Evolutionary conservation across 495 filamentous ascomycete species (phyloP), one percentile per base, ranked within the genome.

Genomic region (Daldinia grandis): DNA sequence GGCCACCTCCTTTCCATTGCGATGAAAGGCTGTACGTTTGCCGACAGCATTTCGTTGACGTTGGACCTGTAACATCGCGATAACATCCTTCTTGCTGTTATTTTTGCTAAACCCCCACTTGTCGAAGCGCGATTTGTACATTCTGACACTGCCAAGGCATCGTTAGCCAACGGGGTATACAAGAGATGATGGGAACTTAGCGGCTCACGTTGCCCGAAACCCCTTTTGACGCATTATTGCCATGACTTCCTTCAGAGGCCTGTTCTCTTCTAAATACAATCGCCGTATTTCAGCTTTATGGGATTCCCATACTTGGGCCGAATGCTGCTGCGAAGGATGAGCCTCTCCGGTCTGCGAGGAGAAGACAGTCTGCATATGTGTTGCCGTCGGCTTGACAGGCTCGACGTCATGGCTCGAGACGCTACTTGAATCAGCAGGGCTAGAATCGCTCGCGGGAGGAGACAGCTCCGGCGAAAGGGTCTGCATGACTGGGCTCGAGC

Each of bases 61-160:
- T 54, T 80, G 77, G 40, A 79, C 70, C 59, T 78, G 76, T 37
- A 80, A 74, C 67, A 80, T 76, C 21, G 74, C 74, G 40, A 76
- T 74, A 31, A 78, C 78, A 15, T 80, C 78, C 42, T 77, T 76
- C 44, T 80, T 76, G 54, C 74, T 76, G 28, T 76, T 76, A 40
- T 78, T 78, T 66, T 78, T 78, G 42, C 68, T 74, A 30, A 78
- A 78, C 2, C 76, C 76, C 76, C 76, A 78, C 55, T 78, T 78
- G 58, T 74, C 74, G 59, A 78, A 78, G 57, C 76, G 76, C 17
- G 74, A 74, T 37, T 78, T 78, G 54, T 78, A 78, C 76, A 78
- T 78, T 35, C 74, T 72, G 27, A 76, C 71, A 50, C 76, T 78
- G 51, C 17, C 38, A 19, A 42, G 10, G 54, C 49, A 24, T 30